Evolutionary conservation across 106 monocot genomes (phyloP).

Genomic region (Allium fistulosum): DNA sequence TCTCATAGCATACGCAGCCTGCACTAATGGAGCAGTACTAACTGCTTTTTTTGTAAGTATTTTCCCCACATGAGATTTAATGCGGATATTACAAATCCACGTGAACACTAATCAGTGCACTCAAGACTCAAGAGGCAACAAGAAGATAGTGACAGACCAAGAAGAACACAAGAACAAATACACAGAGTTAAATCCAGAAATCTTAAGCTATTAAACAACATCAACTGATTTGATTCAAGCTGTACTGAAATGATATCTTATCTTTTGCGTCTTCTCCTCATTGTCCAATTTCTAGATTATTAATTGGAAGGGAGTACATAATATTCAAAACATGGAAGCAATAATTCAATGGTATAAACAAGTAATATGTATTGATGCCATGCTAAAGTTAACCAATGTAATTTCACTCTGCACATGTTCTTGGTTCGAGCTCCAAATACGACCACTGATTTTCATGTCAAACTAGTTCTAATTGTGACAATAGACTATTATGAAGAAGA

Average conservation of each 20-base stretch:
- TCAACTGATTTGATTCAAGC: slow-evolving; percentile 4
- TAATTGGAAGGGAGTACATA: too few species aligned
- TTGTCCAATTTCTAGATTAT: background rate
- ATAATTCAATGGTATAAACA: too few species aligned
- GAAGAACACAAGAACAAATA: slow-evolving; percentile 9
- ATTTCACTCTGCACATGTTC: too few species aligned
- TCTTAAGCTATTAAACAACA: slow-evolving; percentile 1
- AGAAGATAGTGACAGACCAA: slow-evolving; percentile 7
- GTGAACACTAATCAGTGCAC: slow-evolving; percentile 6
- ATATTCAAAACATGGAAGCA: too few species aligned
- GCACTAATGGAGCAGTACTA: too few species aligned
- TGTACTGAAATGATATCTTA: slow-evolving; percentile 8
- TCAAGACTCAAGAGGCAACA: slow-evolving; percentile 2
- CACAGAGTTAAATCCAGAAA: slow-evolving; percentile 6
- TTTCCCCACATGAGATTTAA: slow-evolving; percentile 7
- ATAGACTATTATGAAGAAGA: too few species aligned
- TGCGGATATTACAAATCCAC: slow-evolving; percentile 1
- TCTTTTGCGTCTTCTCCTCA: background rate
- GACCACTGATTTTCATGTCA: too few species aligned
- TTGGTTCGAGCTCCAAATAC: too few species aligned
- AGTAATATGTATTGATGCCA: too few species aligned
- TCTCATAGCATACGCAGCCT: too few species aligned
- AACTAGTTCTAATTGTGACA: too few species aligned
- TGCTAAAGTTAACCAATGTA: too few species aligned
- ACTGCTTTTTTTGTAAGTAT: background rate